These are phyloP conservation scores for Nitzschia putrida DNA, from an alignment of 108 stramenopile species.

Conservation along the genomic window DNA sequence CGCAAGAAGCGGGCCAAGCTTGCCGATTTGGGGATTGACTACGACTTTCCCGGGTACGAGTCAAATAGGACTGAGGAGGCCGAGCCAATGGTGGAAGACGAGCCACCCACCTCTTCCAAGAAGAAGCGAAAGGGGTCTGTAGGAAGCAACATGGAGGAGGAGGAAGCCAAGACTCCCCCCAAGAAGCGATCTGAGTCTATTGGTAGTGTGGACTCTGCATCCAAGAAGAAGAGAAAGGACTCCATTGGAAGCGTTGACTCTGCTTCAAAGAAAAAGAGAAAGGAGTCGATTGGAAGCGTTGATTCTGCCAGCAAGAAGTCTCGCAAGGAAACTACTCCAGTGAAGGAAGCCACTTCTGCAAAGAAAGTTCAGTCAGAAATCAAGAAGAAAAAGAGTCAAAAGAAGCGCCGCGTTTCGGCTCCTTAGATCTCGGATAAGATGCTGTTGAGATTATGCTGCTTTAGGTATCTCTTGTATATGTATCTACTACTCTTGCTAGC, in stretches of 20 bases:
- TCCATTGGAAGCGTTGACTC: slow-evolving; percentile 19
- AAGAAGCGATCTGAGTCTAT: not conserved
- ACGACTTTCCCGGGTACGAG: slow-evolving; percentile 86
- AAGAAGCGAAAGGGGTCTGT: not conserved
- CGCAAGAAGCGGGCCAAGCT: slow-evolving; percentile 70
- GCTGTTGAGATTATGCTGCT: no score
- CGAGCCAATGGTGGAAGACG: slow-evolving; percentile 4
- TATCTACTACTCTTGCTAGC: no score
- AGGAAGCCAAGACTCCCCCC: slow-evolving; percentile 1
- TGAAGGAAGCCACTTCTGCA: not conserved
- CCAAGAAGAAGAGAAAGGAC: slow-evolving; percentile 27
- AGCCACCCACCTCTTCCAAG: slow-evolving; percentile 10
- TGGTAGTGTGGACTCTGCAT: not conserved
- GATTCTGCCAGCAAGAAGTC: slow-evolving; percentile 12
- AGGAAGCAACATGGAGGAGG: slow-evolving; percentile 1
- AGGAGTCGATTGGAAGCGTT: slow-evolving; percentile 19
- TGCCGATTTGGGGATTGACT: slow-evolving; percentile 79
- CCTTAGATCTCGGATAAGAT: not conserved
- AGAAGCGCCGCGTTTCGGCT: slow-evolving; percentile 31
- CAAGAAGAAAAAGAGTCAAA: slow-evolving; percentile 10
- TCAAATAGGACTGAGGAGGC: slow-evolving; percentile 29
- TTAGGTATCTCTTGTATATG: no score
- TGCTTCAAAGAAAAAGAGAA: slow-evolving; percentile 12
- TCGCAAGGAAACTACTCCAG: slow-evolving; percentile 10
- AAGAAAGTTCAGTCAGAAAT: slow-evolving; percentile 20